A percentile compares a stretch with the other conserved stretches of the same genome.
These are phyloP conservation scores for Paecilomyces niveus DNA, from an alignment of 2,329 filamentous ascomycete genomes.

Conservation along the genomic window DNA sequence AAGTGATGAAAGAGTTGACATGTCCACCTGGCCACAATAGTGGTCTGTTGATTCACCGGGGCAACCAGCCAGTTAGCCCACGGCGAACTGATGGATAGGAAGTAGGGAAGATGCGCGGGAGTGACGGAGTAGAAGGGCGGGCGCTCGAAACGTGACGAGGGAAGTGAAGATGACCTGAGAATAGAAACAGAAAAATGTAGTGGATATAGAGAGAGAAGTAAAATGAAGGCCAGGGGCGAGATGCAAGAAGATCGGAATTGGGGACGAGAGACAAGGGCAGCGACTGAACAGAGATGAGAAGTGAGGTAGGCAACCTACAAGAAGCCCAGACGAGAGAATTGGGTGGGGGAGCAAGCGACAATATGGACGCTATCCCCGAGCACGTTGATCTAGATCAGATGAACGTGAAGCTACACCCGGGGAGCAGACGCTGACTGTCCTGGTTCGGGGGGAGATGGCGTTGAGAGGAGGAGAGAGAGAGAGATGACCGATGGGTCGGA, in stretches of 20 bases:
- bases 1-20: constrained; percentile 10
- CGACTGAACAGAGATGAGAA: constrained; percentile 8
- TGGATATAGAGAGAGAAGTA: neutral
- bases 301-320: constrained; percentile 35
- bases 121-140: neutral
- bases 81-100: neutral
- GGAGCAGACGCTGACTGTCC: neutral
- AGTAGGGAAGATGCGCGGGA: neutral
- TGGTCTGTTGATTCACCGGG: constrained; percentile 8
- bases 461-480: neutral
- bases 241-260: constrained; percentile 1
- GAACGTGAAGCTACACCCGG: neutral
- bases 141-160: neutral
- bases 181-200: constrained; percentile 1
- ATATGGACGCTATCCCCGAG: constrained; percentile 7
- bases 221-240: neutral
- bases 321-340: constrained; percentile 25
- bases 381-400: constrained; percentile 3
- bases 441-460: neutral
- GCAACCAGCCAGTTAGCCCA: neutral
- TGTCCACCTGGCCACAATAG: neutral
- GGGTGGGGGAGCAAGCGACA: constrained; percentile 7
- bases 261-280: constrained; percentile 8
- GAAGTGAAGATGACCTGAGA: constrained; percentile 4
- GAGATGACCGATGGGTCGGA: neutral